Evolutionary conservation across 768 basidiomycete species (phyloP).

Genomic region (Trichaptum fuscoviolaceum): DNA sequence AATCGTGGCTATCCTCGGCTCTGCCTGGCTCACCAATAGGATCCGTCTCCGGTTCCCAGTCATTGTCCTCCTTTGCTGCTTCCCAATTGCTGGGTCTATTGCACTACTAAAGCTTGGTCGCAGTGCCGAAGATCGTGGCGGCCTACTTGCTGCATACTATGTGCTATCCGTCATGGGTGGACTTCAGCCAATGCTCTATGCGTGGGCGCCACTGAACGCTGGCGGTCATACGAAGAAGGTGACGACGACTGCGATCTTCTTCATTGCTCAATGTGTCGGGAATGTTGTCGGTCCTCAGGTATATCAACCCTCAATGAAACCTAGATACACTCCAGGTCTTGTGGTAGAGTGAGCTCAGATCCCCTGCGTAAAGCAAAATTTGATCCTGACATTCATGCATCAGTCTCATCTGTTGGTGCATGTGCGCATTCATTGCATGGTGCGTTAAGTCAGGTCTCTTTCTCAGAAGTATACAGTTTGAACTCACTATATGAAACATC

Average conservation of each 20-base stretch:
- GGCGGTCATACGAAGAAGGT: conserved; percentile 39
- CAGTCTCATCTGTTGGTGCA: not conserved
- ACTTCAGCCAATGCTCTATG: conserved; percentile 31
- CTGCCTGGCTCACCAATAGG: conserved; percentile 31
- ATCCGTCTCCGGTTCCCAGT: conserved; percentile 38
- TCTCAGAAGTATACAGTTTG: too few relatives aligned
- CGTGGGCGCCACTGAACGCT: conserved; percentile 37
- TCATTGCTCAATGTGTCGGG: conserved; percentile 41
- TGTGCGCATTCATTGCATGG: not conserved
- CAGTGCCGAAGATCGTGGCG: conserved; percentile 22
- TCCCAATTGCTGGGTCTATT: conserved; percentile 33
- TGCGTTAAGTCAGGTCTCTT: not conserved
- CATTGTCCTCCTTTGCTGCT: conserved; percentile 30
- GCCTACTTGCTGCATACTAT: conserved; percentile 34
- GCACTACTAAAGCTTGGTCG: conserved; percentile 31
- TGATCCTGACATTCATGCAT: not conserved
- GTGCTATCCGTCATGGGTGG: conserved; percentile 14
- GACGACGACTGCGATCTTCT: conserved; percentile 37
- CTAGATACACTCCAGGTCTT: not conserved
- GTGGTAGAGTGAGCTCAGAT: not conserved
- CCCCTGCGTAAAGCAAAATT: not conserved
- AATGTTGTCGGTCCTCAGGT: conserved; percentile 26
- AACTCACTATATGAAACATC: not conserved
- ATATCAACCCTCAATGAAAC: not conserved
- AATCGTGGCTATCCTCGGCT: conserved; percentile 30